Conservation (phyloP, 176 grass and related monocot genomes). For the Avena atlantica region DNA sequence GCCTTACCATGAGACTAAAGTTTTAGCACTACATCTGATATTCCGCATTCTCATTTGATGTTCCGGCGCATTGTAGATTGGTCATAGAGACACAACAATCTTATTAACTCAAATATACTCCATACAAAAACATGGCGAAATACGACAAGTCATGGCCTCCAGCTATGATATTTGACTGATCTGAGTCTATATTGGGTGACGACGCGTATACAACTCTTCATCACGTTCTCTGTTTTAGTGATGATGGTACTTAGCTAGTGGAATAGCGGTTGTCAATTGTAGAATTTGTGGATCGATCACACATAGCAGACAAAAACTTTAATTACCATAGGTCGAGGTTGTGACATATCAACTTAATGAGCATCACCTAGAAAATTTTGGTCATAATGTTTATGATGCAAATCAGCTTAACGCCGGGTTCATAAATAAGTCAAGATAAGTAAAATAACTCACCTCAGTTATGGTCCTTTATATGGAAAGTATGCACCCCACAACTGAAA, state of each 20-base stretch:
- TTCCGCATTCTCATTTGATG: too few species aligned
- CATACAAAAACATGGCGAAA: too few species aligned
- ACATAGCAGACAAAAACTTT: conserved; percentile 27
- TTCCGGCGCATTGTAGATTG: too few species aligned
- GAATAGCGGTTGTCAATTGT: conserved; percentile 17
- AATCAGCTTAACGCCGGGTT: background rate
- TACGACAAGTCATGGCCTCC: conserved; percentile 17
- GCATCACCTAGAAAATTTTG: conserved; percentile 44
- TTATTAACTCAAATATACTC: too few species aligned
- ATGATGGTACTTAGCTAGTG: background rate
- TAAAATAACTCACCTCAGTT: conserved; percentile 39
- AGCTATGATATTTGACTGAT: conserved; percentile 44
- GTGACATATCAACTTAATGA: conserved; percentile 41
- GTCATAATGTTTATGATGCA: conserved; percentile 28
- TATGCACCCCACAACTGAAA: conserved; percentile 24
- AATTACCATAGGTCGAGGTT: conserved; percentile 49
- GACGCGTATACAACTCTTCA: conserved; percentile 20
- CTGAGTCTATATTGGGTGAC: conserved; percentile 33
- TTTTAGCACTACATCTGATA: too few species aligned
- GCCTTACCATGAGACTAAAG: too few species aligned
- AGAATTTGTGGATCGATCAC: conserved; percentile 40
- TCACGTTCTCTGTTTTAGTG: conserved; percentile 16
- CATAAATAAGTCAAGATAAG: conserved; percentile 6
- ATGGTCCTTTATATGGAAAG: conserved; percentile 39
- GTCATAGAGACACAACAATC: too few species aligned